A percentile compares a stretch with the other conserved stretches of the same genome.
These are phyloP conservation scores for Sindora glabra DNA, from an alignment of 306 rosid genomes.

Conservation along the genomic window DNA sequence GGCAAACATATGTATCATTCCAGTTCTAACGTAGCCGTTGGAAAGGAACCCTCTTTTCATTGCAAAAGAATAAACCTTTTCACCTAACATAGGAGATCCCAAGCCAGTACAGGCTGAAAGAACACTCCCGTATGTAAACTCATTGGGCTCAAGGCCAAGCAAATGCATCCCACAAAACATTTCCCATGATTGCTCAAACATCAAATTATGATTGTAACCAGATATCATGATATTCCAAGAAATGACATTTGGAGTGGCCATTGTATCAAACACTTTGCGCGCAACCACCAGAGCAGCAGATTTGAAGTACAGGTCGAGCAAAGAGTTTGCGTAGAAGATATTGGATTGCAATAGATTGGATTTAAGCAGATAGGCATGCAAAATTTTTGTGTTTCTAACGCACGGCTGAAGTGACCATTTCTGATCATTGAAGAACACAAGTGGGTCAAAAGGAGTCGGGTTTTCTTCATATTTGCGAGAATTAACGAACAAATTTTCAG, in stretches of 20 bases:
- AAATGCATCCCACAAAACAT: conserved; percentile 44
- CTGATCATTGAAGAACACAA: conserved; percentile 27
- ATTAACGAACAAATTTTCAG: not conserved
- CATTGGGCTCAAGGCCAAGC: conserved; percentile 30
- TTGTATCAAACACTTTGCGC: conserved; percentile 31
- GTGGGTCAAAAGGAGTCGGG: conserved; percentile 18
- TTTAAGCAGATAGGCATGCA: conserved; percentile 46
- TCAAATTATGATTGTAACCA: conserved; percentile 32
- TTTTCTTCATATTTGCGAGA: not conserved
- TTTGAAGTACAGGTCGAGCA: conserved; percentile 30
- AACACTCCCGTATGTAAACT: conserved; percentile 57
- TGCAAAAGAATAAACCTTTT: conserved; percentile 36
- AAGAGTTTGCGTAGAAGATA: conserved; percentile 32
- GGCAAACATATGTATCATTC: conserved; percentile 34
- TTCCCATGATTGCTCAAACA: conserved; percentile 39
- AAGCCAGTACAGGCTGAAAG: conserved; percentile 55
- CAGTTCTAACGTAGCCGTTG: conserved; percentile 31
- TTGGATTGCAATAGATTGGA: conserved; percentile 26
- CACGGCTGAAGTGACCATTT: conserved; percentile 17
- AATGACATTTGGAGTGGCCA: conserved; percentile 31
- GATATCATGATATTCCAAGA: conserved; percentile 77
- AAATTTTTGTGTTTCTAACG: conserved; percentile 19
- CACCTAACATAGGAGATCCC: conserved; percentile 31
- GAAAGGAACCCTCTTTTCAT: conserved; percentile 33
- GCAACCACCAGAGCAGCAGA: conserved; percentile 34